Conservation (phyloP, 1,284 basidiomycete species). For the Pseudozyma thailandica region DNA sequence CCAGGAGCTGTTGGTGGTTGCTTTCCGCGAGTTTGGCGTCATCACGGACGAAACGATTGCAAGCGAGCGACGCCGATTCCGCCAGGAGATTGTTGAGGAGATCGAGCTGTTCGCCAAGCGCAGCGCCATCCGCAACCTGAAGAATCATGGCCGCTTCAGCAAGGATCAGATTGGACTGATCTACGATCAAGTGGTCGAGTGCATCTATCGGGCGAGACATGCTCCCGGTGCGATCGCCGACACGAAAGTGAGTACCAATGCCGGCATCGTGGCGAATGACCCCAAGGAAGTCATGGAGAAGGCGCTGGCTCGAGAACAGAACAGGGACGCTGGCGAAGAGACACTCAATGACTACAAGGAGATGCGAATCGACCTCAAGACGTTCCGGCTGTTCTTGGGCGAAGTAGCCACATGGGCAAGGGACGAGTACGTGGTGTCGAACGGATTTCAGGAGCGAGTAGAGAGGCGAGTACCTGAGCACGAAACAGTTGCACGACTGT, state of each 20-base stretch:
- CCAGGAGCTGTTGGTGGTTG: slow-evolving; percentile 80
- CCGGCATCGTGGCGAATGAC: slow-evolving; percentile 47
- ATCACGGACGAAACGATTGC: slow-evolving; percentile 96
- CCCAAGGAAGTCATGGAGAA: slow-evolving; percentile 51
- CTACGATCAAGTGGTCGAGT: slow-evolving; percentile 66
- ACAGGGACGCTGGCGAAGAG: slow-evolving; percentile 27
- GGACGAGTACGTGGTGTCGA: slow-evolving; percentile 85
- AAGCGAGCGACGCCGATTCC: slow-evolving; percentile 84
- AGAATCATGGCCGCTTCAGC: slow-evolving; percentile 80
- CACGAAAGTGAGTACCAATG: slow-evolving; percentile 35
- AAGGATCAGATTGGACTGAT: slow-evolving; percentile 79
- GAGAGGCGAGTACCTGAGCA: slow-evolving; percentile 65
- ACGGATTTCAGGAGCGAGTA: slow-evolving; percentile 66
- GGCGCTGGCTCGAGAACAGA: slow-evolving; percentile 34
- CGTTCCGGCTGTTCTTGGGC: slow-evolving; percentile 89
- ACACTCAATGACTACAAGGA: slow-evolving; percentile 70
- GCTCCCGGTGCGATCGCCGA: slow-evolving; percentile 44
- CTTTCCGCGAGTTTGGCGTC: slow-evolving; percentile 84
- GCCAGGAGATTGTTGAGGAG: slow-evolving; percentile 88
- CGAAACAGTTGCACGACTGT: slow-evolving; percentile 56
- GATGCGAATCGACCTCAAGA: slow-evolving; percentile 84
- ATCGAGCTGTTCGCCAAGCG: slow-evolving; percentile 97
- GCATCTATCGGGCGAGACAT: slow-evolving; percentile 65
- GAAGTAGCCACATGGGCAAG: slow-evolving; percentile 96
- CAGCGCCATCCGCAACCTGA: slow-evolving; percentile 89